Percentiles rank a stretch among this genome's conserved stretches.
phyloP scores from a whole-genome alignment of 257 asterid genomes.

The Scutellaria minor region DNA sequence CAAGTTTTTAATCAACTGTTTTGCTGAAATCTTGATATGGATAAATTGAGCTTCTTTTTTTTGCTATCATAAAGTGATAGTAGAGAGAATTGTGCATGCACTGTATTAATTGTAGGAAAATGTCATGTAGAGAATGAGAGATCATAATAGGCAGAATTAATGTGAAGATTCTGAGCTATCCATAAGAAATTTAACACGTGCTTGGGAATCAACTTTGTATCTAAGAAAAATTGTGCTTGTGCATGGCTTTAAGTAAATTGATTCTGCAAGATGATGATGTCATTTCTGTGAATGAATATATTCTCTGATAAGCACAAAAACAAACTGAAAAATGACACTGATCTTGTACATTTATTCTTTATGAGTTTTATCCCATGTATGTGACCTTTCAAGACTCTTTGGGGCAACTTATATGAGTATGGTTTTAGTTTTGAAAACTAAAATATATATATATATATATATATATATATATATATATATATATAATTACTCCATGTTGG shows the following conservation, averaged over 20 bases:
- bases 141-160: neutral
- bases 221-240: no score
- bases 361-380: constrained; percentile 9
- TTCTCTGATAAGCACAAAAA: constrained; percentile 5
- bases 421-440: neutral
- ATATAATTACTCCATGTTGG: no score
- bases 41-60: neutral
- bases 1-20: no score
- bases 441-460: no score
- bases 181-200: neutral
- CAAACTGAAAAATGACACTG: constrained; percentile 24
- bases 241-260: constrained; percentile 5
- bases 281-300: constrained; percentile 9
- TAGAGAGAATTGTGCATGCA: neutral
- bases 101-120: neutral
- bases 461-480: no score
- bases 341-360: constrained; percentile 20
- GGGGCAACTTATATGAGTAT: neutral
- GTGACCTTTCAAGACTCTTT: constrained; percentile 37
- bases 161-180: constrained; percentile 19
- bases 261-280: constrained; percentile 15
- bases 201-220: neutral
- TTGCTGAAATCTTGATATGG: no score
- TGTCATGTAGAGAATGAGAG: neutral
- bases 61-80: no score